Base-by-base conservation (phyloP, 108 stramenopile species). In the Fistulifera pelliculosa region DNA sequence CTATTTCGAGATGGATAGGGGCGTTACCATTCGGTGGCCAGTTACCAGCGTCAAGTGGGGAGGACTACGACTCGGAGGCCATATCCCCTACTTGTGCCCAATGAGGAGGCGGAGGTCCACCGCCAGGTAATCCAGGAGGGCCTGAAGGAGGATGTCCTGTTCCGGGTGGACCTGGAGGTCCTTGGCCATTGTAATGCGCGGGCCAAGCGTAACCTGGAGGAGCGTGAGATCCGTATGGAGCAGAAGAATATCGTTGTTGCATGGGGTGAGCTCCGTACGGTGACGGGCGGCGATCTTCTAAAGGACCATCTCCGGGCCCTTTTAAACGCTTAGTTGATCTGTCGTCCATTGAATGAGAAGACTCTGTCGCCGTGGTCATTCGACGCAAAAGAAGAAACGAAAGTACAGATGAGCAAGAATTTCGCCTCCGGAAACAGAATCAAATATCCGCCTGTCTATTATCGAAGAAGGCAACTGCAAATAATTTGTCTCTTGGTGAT, bases 21-120 rank as follows among this genome's bases (percentile, higher is more conserved):
- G 8, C 31, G 31, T 8, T 35, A 3, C 31, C 31, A 35, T 3
- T 6, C 8, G 31, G 31, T 35, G 31, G 31, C 31, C 31, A 35
- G 31, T 8, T 35, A 8, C 31, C 31, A 35, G 3, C 6, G 31
- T 35, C 31, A 3, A 35, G 3, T 3, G 31, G 3, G 31, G 31
- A 35, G 31, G 31, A 6, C 6, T 35, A 8, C 31, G 31, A 8
- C 31, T 35, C 31, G 31, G 31, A 35, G 31, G 31, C 31, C 31
- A 8, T 35, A 35, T 3, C 31, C 31, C 31, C 31, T 35, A 35
- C 31, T 35, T 35, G 31, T 35, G 31, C 31, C 31, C 19, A 51
- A 27, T 27, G 50, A 23, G 50, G 50, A 16, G 23, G 50, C 12
- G 50, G 50, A 27, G 50, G 50, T 11, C 50, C 47, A 10, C 18